Percentiles rank a stretch among this genome's conserved stretches.
Evolutionary conservation across 768 basidiomycete genomes (phyloP).

Genomic region (Amanita muscaria): DNA sequence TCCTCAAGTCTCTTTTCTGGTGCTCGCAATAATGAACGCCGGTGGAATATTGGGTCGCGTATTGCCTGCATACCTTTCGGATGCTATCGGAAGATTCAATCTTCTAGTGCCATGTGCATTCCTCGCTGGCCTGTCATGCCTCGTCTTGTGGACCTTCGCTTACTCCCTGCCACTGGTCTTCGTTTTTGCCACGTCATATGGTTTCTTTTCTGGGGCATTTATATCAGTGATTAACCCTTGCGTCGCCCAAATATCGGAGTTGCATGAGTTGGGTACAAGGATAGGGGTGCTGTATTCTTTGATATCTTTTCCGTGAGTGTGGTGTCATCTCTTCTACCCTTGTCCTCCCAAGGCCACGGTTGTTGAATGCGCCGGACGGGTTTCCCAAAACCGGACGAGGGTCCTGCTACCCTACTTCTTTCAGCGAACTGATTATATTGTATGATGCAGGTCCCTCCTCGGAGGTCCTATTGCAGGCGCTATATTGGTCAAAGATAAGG

Average conservation of each 20-base stretch:
- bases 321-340: conserved; percentile 6
- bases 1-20: conserved; percentile 36
- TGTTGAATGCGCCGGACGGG: too few relatives aligned
- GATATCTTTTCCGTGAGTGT: conserved; percentile 62
- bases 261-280: conserved; percentile 48
- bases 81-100: conserved; percentile 59
- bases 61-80: conserved; percentile 54
- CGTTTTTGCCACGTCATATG: conserved; percentile 48
- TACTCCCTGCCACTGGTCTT: conserved; percentile 31
- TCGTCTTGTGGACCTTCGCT: conserved; percentile 49
- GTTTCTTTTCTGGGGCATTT: conserved; percentile 61
- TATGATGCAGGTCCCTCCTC: conserved; percentile 39
- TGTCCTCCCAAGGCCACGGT: too few relatives aligned
- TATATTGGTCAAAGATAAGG: conserved; percentile 37
- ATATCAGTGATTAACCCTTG: conserved; percentile 61
- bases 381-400: too few relatives aligned
- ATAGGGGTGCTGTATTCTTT: conserved; percentile 59
- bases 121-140: conserved; percentile 50
- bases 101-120: conserved; percentile 55
- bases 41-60: conserved; percentile 60
- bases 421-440: too few relatives aligned
- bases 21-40: conserved; percentile 61
- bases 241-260: conserved; percentile 56
- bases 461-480: conserved; percentile 60
- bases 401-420: too few relatives aligned